Percentiles rank a stretch among this genome's conserved stretches.
Conservation (phyloP, 1,139 yeast species). For the Blastobotrys capitulatus region DNA sequence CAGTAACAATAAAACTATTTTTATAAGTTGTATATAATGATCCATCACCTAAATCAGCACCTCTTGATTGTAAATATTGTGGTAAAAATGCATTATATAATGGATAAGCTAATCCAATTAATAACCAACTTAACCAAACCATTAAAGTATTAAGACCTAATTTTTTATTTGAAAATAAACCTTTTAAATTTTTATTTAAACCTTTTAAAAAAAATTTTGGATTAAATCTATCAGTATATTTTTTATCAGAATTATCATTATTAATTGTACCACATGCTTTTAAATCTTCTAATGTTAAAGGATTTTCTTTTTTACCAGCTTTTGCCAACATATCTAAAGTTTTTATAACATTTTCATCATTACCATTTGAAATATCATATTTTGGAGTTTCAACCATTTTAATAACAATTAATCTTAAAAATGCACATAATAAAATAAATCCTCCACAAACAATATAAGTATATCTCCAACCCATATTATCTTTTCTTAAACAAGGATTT, state of each 20-base stretch:
- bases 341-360: constrained; percentile 44
- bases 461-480: constrained; percentile 59
- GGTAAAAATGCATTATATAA: constrained; percentile 49
- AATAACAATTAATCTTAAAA: constrained; percentile 44
- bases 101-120: constrained; percentile 52
- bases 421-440: constrained; percentile 46
- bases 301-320: constrained; percentile 20
- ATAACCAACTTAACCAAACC: constrained; percentile 44
- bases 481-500: constrained; percentile 40
- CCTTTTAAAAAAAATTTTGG: constrained; percentile 16
- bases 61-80: constrained; percentile 42
- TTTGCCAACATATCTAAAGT: constrained; percentile 24
- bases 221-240: constrained; percentile 14
- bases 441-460: constrained; percentile 50
- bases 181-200: constrained; percentile 19
- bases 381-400: constrained; percentile 54
- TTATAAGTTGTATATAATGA: constrained; percentile 43
- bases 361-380: constrained; percentile 46
- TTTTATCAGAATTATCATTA: constrained; percentile 13
- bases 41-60: constrained; percentile 39
- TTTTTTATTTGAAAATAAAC: constrained; percentile 38
- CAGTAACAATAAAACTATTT: constrained; percentile 47
- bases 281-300: constrained; percentile 38
- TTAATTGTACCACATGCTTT: constrained; percentile 34
- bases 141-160: constrained; percentile 41